These are phyloP conservation scores for Fragilariopsis cylindrus DNA, from an alignment of 108 stramenopile genomes.

Conservation along the genomic window DNA sequence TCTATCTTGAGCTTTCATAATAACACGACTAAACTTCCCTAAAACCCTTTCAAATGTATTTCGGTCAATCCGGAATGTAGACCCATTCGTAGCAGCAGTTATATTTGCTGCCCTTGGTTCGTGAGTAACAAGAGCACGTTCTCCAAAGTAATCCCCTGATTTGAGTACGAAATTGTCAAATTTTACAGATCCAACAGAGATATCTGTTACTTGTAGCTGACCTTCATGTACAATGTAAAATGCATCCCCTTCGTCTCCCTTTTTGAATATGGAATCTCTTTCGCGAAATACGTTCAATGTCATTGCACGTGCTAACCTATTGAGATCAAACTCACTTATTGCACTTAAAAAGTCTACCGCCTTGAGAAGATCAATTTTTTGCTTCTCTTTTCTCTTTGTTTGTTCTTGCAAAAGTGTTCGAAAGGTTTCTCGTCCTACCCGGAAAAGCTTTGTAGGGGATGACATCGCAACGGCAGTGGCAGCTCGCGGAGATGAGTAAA, in stretches of 20 bases:
- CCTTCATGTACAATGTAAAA: slow-evolving; percentile 71
- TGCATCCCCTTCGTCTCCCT: slow-evolving; percentile 50
- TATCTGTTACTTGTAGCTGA: slow-evolving; percentile 28
- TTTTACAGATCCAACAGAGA: slow-evolving; percentile 21
- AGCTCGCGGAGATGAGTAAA: slow-evolving; percentile 77
- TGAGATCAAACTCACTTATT: slow-evolving; percentile 27
- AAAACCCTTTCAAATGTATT: slow-evolving; percentile 51
- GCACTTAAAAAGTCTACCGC: slow-evolving; percentile 34
- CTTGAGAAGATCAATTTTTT: slow-evolving; percentile 27
- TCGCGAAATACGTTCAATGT: slow-evolving; percentile 26
- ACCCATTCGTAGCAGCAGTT: slow-evolving; percentile 39
- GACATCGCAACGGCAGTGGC: slow-evolving; percentile 60
- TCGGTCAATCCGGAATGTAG: slow-evolving; percentile 50
- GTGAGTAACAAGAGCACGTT: slow-evolving; percentile 45
- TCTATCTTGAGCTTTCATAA: slow-evolving; percentile 45
- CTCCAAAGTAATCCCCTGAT: slow-evolving; percentile 56
- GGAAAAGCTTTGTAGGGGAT: slow-evolving; percentile 23
- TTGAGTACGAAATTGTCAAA: slow-evolving; percentile 22
- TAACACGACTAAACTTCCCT: slow-evolving; percentile 36
- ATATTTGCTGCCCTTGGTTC: slow-evolving; percentile 48
- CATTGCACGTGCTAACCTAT: slow-evolving; percentile 36
- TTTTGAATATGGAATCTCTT: slow-evolving; percentile 52
- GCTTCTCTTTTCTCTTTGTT: slow-evolving; percentile 11
- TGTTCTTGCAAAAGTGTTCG: slow-evolving; percentile 31
- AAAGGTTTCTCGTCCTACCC: slow-evolving; percentile 50